Evolutionary conservation across 75 land plant genomes (phyloP), one percentile per base, ranked within the genome.

Genomic region (Pinus taeda): DNA sequence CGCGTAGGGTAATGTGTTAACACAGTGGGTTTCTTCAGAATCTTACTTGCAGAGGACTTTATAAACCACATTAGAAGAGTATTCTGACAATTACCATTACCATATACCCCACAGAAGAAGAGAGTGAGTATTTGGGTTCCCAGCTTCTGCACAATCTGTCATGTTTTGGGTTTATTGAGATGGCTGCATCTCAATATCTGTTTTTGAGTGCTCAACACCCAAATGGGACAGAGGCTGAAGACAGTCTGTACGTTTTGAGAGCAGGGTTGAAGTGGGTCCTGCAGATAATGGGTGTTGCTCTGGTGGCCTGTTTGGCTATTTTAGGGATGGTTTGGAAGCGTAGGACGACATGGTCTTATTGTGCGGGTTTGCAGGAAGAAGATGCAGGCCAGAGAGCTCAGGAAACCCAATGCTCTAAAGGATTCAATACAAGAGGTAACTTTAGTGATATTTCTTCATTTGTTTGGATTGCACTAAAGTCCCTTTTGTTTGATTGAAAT

Each of bases 361-460:
- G 81, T 67, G 61, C 74, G 1, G 74, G 24, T 9, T 18, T 70
- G 13, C 64, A 75, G 20, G 62, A 21, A 5, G 73, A 84, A 21
- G 77, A 78, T 74, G 86, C 79, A 13, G 74, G 71, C 14, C 53
- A 74, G 79, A 74, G 57, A 59, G 83, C 83, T 21, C 79, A 60
- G 6, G 67, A 49, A 7, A 79, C 79, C 18, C 75, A 80, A 15
- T 57, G 73, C 9, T 39, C 82, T 12, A 78, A 49, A 9, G 55
- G 9, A 9, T 49, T 49, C 55, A 49, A 49, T 49, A 49, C 55
- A 49, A 49, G 55, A 49, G 55, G 55, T 49, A 49, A 9, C 11
- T 11, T 9, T 9, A 49, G 9, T 26, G 55, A 49, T 49, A 9
- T 9, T 49, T 9, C 12, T 49, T 49, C 55, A 49, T 49, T 9